Percentiles rank a stretch among this genome's conserved stretches.
Conservation (phyloP, 2,329 filamentous ascomycete species). For the Scytalidium sp. region DNA sequence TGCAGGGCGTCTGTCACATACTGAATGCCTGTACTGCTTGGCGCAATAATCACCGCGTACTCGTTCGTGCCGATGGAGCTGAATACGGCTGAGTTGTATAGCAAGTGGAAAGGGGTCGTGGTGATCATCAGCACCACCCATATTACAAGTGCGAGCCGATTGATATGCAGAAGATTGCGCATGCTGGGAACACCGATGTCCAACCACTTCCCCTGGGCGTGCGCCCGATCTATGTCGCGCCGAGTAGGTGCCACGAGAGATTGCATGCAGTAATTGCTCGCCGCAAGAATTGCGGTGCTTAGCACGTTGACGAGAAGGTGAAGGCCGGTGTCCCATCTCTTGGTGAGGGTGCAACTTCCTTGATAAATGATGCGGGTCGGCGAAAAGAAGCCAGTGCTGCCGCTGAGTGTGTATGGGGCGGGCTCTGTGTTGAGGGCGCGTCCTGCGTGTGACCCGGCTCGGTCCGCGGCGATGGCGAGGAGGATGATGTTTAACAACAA, state of each 20-base stretch:
- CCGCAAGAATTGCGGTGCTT: slow-evolving; percentile 40
- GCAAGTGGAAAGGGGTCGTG: slow-evolving; percentile 20
- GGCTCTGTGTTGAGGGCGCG: no score
- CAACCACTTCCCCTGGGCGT: slow-evolving; percentile 36
- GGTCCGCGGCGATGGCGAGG: no score
- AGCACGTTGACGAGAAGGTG: slow-evolving; percentile 47
- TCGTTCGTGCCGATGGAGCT: slow-evolving; percentile 16
- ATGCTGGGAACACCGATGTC: slow-evolving; percentile 42
- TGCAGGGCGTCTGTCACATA: no score
- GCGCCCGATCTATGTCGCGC: slow-evolving; percentile 44
- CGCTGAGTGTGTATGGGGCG: no score
- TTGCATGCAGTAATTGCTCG: slow-evolving; percentile 51
- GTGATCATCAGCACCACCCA: slow-evolving; percentile 14
- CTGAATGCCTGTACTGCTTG: no score
- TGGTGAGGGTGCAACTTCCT: slow-evolving; percentile 10
- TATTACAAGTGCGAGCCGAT: slow-evolving; percentile 12
- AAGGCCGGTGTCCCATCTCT: slow-evolving; percentile 19
- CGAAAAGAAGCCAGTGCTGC: no score
- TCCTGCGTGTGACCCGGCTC: no score
- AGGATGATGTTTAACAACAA: no score
- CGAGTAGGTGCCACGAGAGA: slow-evolving; percentile 46
- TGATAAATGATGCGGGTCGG: slow-evolving; percentile 1
- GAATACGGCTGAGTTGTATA: slow-evolving; percentile 21
- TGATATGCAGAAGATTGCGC: slow-evolving; percentile 31
- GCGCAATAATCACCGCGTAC: slow-evolving; percentile 4